Evolutionary conservation across 192 early-diverging fungal genomes (phyloP), one percentile per base, ranked within the genome.

Genomic region (Cetraspora pellucida): DNA sequence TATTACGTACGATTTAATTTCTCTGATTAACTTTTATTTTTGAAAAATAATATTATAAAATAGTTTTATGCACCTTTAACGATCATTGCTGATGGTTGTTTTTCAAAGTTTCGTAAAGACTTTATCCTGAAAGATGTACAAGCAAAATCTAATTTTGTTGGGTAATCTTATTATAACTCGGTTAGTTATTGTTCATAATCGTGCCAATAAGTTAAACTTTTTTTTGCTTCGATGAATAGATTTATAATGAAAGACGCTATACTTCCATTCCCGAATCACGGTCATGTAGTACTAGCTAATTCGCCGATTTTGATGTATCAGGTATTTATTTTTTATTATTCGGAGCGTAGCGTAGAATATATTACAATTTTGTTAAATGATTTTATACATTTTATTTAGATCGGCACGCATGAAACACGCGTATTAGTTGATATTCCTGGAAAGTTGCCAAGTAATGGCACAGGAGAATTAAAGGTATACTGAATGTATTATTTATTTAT

Each of bases 341-440:
- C n/a, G n/a, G n/a, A n/a, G n/a, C n/a, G n/a, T n/a, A n/a, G n/a
- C n/a, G n/a, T n/a, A n/a, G n/a, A n/a, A 45, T 6, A 43, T 31
- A 13, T 44, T 68, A 37, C 28, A 16, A 16, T 46, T 54, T 54
- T 54, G 13, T 21, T 59, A 21, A 8, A 2, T 59, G 23, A 9
- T 27, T 23, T 27, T 59, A 25, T 59, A 59, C 14, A 13, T 21
- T 82, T 83, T 1, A 43, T 58, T n/a, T 59, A 72, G 78, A 95
- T 98, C 81, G 91, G 90, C 9, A 87, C 91, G 21, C 78, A 90
- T 75, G 94, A 97, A 69, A 97, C 96, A 3, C 89, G 97, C 6
- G 89, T 97, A 50, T 82, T 99, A 44, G 87, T 97, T 9, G 97
- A 99, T 77, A 87, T 99, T 43, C 97, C 97, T 5, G 95, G 94